Evolutionary conservation across 2,329 filamentous ascomycete genomes (phyloP), one percentile per base, ranked within the genome.

Genomic region (Exutisphaerella laricina): DNA sequence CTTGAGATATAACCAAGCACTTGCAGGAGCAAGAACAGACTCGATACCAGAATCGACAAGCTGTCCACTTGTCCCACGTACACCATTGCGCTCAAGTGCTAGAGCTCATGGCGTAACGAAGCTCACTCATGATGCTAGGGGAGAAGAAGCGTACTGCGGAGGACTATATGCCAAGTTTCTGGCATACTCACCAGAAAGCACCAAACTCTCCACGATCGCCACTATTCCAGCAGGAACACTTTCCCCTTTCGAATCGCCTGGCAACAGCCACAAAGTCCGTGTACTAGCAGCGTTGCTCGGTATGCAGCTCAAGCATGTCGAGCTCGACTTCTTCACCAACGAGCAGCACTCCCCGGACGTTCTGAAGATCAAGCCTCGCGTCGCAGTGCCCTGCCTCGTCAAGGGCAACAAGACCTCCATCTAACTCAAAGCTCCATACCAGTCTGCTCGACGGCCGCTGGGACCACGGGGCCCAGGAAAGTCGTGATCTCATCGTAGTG

Each of bases 261-360:
- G 45, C 5, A 43, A 49, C 21, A 43, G 41, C 36, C 49, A 49
- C 45, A 49, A 51, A 32, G 31, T 46, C 10, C 48, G 42, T 3
- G 29, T 51, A 1, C 36, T 51, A 6, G 42, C 25, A 25, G 39
- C 34, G 2, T 36, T 51, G 4, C 32, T 49, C 10, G 39, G 33
- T 5, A 43, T 49, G n/a, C 22, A 46, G 20, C 39, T 46, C 21
- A 35, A 45, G 6, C 45, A 48, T 21, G 30, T 40, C 20, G 42
- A 46, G 17, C 10, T 49, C 12, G 41, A 43, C 28, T 40, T 44
- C 25, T 20, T 39, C 3, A 30, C 36, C 20, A 23, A 50, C 17
- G 25, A 50, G 29, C 48, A 48, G 14, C 41, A 50, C 17, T 50
- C 48, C 1, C 32, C 41, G 2, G 33, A 36, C 14, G 44, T 39